Conservation (phyloP, 352 stramenopile species). For the Pythium diclinum region DNA sequence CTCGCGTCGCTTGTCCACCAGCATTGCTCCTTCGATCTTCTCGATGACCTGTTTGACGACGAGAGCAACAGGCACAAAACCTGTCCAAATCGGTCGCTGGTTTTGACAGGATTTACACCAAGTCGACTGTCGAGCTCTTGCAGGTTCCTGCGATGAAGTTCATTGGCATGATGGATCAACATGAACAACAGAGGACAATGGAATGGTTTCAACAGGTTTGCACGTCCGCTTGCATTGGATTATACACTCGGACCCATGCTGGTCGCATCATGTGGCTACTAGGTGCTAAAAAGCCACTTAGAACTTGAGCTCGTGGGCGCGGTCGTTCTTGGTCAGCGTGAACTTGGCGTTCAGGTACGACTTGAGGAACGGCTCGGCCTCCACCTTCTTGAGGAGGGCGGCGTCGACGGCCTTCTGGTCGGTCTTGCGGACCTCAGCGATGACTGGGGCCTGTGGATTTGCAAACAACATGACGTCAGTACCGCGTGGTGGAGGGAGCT, state of each 20-base stretch:
- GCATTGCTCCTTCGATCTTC: constrained; percentile 14
- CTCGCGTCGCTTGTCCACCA: constrained; percentile 66
- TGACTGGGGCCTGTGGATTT: constrained; percentile 78
- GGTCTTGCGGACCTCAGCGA: constrained; percentile 97
- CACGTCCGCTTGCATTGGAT: constrained; percentile 26
- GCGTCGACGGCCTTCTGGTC: constrained; percentile 98
- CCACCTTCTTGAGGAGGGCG: constrained; percentile 82
- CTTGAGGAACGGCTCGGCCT: constrained; percentile 93
- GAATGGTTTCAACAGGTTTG: constrained; percentile 28
- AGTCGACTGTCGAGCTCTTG: neutral
- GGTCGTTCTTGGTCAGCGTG: constrained; percentile 96
- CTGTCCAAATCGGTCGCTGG: constrained; percentile 8
- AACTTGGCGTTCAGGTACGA: constrained; percentile 99
- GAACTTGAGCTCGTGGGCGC: constrained; percentile 99
- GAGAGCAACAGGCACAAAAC: neutral
- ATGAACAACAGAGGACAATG: neutral
- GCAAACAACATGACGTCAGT: constrained; percentile 22
- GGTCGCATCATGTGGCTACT: constrained; percentile 9
- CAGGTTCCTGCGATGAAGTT: too few species aligned
- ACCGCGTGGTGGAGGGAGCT: constrained; percentile 67
- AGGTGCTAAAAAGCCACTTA: constrained; percentile 63
- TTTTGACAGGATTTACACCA: neutral
- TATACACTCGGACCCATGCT: constrained; percentile 17
- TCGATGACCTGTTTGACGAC: too few species aligned
- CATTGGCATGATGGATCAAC: neutral